Evolutionary conservation across 1,284 basidiomycete genomes (phyloP), one percentile per base, ranked within the genome.

Genomic region (Albatrellus sp.): DNA sequence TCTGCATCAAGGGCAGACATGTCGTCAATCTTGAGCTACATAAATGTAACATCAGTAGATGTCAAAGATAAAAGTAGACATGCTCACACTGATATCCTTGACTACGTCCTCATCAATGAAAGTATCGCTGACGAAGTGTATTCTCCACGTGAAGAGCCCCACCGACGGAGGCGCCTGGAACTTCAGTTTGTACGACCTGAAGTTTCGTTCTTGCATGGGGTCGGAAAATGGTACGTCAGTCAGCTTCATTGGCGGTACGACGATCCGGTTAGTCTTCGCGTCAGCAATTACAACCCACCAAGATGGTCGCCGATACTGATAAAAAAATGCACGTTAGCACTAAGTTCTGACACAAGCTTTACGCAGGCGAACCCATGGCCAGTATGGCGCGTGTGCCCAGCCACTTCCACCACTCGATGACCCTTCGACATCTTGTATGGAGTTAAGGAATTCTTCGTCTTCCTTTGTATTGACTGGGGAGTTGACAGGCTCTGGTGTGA

Each of bases 211-310:
- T n/a, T 69, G 64, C 45, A 68, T 68, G 0, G 73, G 60, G 45
- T 76, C 65, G 0, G 79, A 73, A 44, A 76, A 69, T 1, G 90
- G 90, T 12, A 96, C 72, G 52, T 93, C 89, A 29, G 75, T 73
- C 51, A 97, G 76, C 57, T 83, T 84, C 56, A 84, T 67, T 0
- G 96, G 96, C 31, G 91, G 90, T 1, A 98, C 90, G 42, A 98
- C 90, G 44, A 97, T 73, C 41, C 85, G 77, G 63, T 90, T 84
- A 13, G 80, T 73, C 64, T 96, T 96, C 49, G 88, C 81, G 58
- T 99, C 96, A 2, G 88, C 90, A 29, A 96, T 75, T 34, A 98
- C 73, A 43, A 94, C 70, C 82, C 88, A 91, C 86, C 87, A 96
- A n/a, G 76, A 72, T 0, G 91, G 86, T 58, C 83, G 86, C 42